Base-by-base conservation (phyloP, 1,139 yeast genomes). In the Suhomyces wounanorum region DNA sequence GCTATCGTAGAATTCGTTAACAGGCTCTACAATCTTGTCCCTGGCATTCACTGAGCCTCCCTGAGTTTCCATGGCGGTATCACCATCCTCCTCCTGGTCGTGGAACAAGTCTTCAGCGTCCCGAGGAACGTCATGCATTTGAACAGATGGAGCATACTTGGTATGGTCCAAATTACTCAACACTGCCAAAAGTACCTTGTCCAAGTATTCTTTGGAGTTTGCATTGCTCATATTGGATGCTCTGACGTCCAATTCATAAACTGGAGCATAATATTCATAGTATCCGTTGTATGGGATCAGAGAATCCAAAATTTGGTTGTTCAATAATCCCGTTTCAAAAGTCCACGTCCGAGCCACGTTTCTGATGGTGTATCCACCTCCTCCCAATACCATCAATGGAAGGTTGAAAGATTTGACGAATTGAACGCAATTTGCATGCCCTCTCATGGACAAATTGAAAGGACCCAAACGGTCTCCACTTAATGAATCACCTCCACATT, bases 331-430 rank as follows among this genome's bases (percentile, higher is more conserved):
- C 2, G 97, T 87, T 72, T 94, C 99, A 66, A 81, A 92, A 40
- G 97, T 84, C 99, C 99, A 94, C 7, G 97, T 86, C 62, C 98
- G 78, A 33, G 97, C 91, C 42, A 94, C 99, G 66, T 94, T 94
- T 67, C 98, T 80, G 86, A 94, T 94, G 23, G 98, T 94, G 69
- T 94, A 94, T 33, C 99, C 99, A 61, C 99, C 99, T 49, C 99
- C 99, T 40, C 99, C 99, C 18, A 94, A 79, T 23, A 92, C 96
- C 78, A 94, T 78, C 76, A 90, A 80, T 9, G 98, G 99, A 48
- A 91, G 75, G 46, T 90, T 89, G 66, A 92, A 89, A 36, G 89
- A 83, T 68, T 90, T 90, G 57, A 94, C 91, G 67, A 79, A 94
- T 64, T 87, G 87, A 44, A 92, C 96, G 75, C 98, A 94, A 69